Evolutionary conservation across 805 yeast species (phyloP), one percentile per base, ranked within the genome.

Genomic region (Saturnispora gosingensis): DNA sequence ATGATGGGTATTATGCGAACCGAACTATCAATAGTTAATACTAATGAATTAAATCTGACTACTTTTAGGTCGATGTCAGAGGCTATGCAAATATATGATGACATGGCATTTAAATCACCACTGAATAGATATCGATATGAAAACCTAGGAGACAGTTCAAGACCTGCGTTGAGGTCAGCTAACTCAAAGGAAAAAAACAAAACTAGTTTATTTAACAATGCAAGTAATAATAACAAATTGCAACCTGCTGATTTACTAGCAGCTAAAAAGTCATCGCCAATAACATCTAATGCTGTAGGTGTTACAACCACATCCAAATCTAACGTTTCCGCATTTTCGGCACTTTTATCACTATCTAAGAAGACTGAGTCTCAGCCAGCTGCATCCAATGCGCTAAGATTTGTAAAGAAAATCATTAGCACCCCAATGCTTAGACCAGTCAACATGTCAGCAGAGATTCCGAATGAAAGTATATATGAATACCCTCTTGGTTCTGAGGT

Each of bases 1-100:
- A 93, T 93, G 97, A 91, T 91, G 95, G 98, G 98, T 0, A 78
- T 93, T 7, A 88, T 91, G 83, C 98, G 91, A 60, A 88, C 87
- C 59, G 97, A 93, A 61, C 72, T 82, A 52, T 80, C 82, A 56
- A 80, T 84, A 11, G 78, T 85, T 7, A 78, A 81, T 8, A 77
- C 90, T 10, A 82, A 81, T 16, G 75, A 83, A 48, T 67, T 89
- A 48, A 74, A 71, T 11, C 59, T 65, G 54, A 46, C 61, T 44
- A 52, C 62, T 56, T 49, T 49, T 38, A 56, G 51, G 15, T 71
- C 82, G 0, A 71, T 83, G 36, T 57, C 74, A 1, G 83, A 80
- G 36, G 75, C 82, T 5, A 86, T 88, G 85, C 78, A 77, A 30
- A 69, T 68, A 2, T 86, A 87, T 59, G 98, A 91, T 60, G 64